Conservation (phyloP, 305 asterid species). For the Rubia peregrina region DNA sequence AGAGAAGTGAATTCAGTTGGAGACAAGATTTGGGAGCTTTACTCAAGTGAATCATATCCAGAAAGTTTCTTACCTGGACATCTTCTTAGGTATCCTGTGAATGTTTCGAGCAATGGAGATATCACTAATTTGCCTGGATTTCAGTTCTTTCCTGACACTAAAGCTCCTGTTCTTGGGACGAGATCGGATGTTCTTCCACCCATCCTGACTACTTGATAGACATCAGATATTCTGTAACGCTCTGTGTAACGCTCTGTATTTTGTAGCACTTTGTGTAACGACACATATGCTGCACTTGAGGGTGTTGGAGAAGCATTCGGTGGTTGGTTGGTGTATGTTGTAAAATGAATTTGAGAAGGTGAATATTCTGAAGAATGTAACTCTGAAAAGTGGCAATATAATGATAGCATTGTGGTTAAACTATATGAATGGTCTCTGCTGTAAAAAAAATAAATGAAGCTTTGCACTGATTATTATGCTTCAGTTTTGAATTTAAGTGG, state of each 20-base stretch:
- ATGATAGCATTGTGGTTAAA: too few relatives aligned
- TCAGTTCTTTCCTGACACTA: slow-evolving; percentile 64
- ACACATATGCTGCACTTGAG: too few relatives aligned
- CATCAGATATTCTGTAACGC: background rate
- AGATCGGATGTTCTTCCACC: slow-evolving; percentile 45
- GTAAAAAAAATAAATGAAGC: too few relatives aligned
- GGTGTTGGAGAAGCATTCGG: too few relatives aligned
- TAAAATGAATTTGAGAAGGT: too few relatives aligned
- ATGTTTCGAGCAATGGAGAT: slow-evolving; percentile 34
- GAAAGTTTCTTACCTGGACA: slow-evolving; percentile 45
- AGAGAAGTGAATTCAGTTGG: slow-evolving; percentile 41
- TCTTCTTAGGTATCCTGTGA: slow-evolving; percentile 58
- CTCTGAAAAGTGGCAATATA: too few relatives aligned
- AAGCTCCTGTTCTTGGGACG: slow-evolving; percentile 55
- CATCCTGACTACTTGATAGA: slow-evolving; percentile 43
- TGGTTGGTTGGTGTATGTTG: too few relatives aligned
- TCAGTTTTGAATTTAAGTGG: too few relatives aligned
- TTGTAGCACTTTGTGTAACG: too few relatives aligned
- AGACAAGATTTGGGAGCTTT: slow-evolving; percentile 45
- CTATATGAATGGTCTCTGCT: too few relatives aligned
- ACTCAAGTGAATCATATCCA: slow-evolving; percentile 28
- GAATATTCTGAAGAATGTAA: too few relatives aligned
- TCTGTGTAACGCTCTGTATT: background rate
- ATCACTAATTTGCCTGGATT: slow-evolving; percentile 38
- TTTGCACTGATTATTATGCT: too few relatives aligned